Percentiles rank a stretch among this genome's conserved stretches.
These are phyloP conservation scores for Luvunga scandens DNA, from an alignment of 345 rosid genomes.

Conservation along the genomic window DNA sequence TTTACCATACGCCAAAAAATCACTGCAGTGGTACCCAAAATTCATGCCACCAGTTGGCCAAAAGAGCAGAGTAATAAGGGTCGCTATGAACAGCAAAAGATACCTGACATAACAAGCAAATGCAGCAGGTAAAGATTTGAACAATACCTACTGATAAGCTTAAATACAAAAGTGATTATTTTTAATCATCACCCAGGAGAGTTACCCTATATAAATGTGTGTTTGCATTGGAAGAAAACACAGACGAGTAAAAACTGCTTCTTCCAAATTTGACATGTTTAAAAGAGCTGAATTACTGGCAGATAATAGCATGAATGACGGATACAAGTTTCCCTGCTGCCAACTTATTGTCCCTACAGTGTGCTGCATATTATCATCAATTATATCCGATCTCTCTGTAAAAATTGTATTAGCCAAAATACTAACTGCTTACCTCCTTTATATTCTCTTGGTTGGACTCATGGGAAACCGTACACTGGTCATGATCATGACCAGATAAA, in stretches of 20 bases:
- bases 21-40: conserved; percentile 36
- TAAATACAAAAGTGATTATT: conserved; percentile 8
- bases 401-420: conserved; percentile 13
- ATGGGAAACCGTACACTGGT: conserved; percentile 73
- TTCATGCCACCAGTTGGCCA: conserved; percentile 72
- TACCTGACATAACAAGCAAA: conserved; percentile 50
- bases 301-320: conserved; percentile 92
- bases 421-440: conserved; percentile 51
- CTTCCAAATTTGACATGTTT: conserved; percentile 34
- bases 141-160: conserved; percentile 10
- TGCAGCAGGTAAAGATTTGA: conserved; percentile 1
- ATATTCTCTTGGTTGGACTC: conserved; percentile 43
- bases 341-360: conserved; percentile 89
- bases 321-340: conserved; percentile 95
- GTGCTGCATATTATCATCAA: conserved; percentile 52
- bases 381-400: conserved; percentile 12
- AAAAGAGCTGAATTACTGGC: conserved; percentile 33
- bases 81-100: conserved; percentile 45
- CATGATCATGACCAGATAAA: conserved; percentile 93
- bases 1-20: conserved; percentile 26
- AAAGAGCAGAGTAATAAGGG: conserved; percentile 53
- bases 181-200: conserved; percentile 11
- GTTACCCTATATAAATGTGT: conserved; percentile 79
- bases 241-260: conserved; percentile 48
- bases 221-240: conserved; percentile 88